Conservation (phyloP, 768 basidiomycete genomes). For the Leccinum olivaceopallidum region DNA sequence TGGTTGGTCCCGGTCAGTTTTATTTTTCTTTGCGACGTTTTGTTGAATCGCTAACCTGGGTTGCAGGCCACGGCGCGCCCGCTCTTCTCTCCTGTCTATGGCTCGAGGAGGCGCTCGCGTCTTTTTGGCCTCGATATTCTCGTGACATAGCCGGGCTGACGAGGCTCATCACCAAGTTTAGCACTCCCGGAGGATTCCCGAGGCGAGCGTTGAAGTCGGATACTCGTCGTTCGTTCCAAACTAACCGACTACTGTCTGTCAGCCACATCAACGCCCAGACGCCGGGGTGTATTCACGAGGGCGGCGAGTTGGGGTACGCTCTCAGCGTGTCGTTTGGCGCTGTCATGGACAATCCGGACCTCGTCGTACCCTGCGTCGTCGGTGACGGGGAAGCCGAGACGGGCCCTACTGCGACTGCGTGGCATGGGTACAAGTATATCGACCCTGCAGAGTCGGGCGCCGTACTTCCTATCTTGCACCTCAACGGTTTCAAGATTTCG, state of each 20-base stretch:
- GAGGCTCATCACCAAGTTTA: constrained; percentile 73
- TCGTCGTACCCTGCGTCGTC: constrained; percentile 78
- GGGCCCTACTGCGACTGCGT: constrained; percentile 76
- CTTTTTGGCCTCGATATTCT: constrained; percentile 58
- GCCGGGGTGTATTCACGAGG: constrained; percentile 90
- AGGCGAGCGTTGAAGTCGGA: constrained; percentile 41
- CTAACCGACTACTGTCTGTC: background rate
- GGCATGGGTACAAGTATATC: constrained; percentile 89
- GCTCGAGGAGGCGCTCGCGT: constrained; percentile 73
- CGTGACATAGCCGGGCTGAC: constrained; percentile 59
- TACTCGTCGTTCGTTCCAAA: background rate
- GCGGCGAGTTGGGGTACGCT: constrained; percentile 88
- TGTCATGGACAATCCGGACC: constrained; percentile 88
- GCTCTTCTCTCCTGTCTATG: constrained; percentile 84
- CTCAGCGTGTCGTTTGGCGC: constrained; percentile 84
- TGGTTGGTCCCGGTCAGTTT: constrained; percentile 71
- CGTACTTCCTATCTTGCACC: constrained; percentile 86
- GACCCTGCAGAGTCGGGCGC: constrained; percentile 90
- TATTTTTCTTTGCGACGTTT: background rate
- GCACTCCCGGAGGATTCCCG: constrained; percentile 82
- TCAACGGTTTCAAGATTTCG: constrained; percentile 89
- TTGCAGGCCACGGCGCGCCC: constrained; percentile 77
- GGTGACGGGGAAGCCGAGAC: constrained; percentile 89
- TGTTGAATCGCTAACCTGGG: background rate
- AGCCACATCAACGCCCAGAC: constrained; percentile 82